phyloP scores from a whole-genome alignment of 305 asterid genomes.

The Solanum aculeatissimum region DNA sequence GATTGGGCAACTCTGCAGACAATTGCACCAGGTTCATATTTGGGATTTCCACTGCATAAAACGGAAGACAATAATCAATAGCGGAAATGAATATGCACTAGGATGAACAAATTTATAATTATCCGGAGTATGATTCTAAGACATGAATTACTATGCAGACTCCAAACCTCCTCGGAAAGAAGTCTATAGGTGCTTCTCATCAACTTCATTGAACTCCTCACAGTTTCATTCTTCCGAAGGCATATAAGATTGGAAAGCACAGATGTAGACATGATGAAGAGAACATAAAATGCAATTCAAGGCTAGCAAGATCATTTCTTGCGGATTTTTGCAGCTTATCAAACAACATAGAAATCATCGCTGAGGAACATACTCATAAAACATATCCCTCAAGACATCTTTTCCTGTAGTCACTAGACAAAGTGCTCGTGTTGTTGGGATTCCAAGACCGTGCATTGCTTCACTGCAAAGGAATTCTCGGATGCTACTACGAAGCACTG shows the following conservation, averaged over 20 bases:
- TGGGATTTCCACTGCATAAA: conserved; percentile 80
- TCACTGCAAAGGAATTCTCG: conserved; percentile 95
- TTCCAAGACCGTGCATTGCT: conserved; percentile 89
- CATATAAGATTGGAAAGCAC: background rate
- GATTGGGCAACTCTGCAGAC: conserved; percentile 89
- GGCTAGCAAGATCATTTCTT: background rate
- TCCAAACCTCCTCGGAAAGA: background rate
- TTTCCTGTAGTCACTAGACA: conserved; percentile 83
- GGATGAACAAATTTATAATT: background rate
- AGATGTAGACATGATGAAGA: background rate
- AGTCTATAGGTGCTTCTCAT: background rate
- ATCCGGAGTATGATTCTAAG: background rate
- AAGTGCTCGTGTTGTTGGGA: conserved; percentile 91
- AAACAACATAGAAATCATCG: background rate
- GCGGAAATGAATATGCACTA: background rate
- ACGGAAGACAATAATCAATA: conserved; percentile 10
- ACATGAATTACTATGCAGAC: background rate
- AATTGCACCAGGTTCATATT: conserved; percentile 93
- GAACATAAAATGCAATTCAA: background rate
- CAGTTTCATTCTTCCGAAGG: background rate
- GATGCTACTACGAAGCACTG: conserved; percentile 87
- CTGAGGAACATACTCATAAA: conserved; percentile 62
- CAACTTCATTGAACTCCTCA: background rate
- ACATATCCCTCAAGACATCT: conserved; percentile 80
- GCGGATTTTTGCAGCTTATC: background rate